Base-by-base conservation (phyloP, 208 protist species). In the Crithidia acanthocephali region DNA sequence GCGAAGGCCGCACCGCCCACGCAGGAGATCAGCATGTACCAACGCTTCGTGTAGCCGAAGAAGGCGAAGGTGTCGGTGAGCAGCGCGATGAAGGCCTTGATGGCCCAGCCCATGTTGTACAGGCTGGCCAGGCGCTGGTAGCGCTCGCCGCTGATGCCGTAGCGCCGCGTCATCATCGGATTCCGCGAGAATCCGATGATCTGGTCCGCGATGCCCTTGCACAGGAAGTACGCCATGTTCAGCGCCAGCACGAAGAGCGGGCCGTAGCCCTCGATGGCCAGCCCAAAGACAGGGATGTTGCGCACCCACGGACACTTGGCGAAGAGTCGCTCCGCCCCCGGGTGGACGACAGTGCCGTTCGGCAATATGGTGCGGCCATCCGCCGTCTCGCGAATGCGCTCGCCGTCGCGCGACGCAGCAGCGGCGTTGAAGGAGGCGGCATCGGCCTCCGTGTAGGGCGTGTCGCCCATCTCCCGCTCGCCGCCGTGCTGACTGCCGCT, bases 21-120 rank as follows among this genome's bases (percentile, higher is more conserved):
- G 33, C 77, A 85, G 0, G 83, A 88, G 1, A 69, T 35, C 40
- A 71, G 51, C 33, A 80, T 72, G 80, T 90, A 91, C 85, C 85
- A 93, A 16, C 87, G 83, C 84, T 92, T 95, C 22, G 83, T 84
- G 77, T 92, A 95, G 52, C 83, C 81, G 18, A 90, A 75, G 35
- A 92, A 32, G 22, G 80, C 73, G 47, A 91, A 77, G 40, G 75
- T 74, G 59, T 91, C 88, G 55, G 78, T 84, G 15, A 92, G 57
- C 58, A 86, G 71, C n/a, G 81, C 88, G 22, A 69, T 69, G 50
- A 90, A 69, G 32, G 88, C 72, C 68, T 91, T 94, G 45, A 90
- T 72, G 6, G 88, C 83, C 70, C 71, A 85, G 15, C 79, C 88
- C 78, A 94, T 79, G 10, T 64, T 72, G 6, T 69, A 23, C 52